Conservation (phyloP, 164 flowering plant genomes). For the Tetrastigma voinierianum region DNA sequence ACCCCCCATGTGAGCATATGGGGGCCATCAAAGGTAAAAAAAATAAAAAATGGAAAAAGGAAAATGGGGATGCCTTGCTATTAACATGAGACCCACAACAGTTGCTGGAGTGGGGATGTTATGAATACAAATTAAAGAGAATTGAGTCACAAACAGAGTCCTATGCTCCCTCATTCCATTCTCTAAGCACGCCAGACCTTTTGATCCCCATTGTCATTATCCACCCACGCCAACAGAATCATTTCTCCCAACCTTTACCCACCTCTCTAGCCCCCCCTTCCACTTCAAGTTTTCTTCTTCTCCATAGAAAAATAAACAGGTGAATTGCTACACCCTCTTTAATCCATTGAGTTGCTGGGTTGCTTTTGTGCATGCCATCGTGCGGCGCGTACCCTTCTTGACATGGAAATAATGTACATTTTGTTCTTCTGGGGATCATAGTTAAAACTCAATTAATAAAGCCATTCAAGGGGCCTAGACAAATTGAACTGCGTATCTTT, state of each 20-base stretch:
- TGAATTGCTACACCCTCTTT: too few relatives aligned
- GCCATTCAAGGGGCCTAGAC: too few relatives aligned
- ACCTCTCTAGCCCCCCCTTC: neutral
- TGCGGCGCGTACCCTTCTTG: too few relatives aligned
- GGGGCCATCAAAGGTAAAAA: conserved; percentile 4
- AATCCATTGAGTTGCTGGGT: too few relatives aligned
- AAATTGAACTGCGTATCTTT: too few relatives aligned
- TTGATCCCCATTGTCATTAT: conserved; percentile 18
- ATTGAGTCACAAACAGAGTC: conserved; percentile 2
- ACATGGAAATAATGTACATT: too few relatives aligned
- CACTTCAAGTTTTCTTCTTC: neutral
- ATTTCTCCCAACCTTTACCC: conserved; percentile 18
- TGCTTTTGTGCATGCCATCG: too few relatives aligned
- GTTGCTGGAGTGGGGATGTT: conserved; percentile 25
- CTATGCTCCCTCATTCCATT: conserved; percentile 4
- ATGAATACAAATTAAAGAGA: conserved; percentile 15
- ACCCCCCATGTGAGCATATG: neutral
- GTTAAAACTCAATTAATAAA: too few relatives aligned
- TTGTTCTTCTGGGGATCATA: too few relatives aligned
- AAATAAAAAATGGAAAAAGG: too few relatives aligned
- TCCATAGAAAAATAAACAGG: neutral
- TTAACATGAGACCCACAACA: conserved; percentile 22
- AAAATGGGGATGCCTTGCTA: conserved; percentile 7
- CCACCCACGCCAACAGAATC: conserved; percentile 21
- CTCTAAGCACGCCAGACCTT: conserved; percentile 26